Evolutionary conservation across 306 rosid genomes (phyloP).

Genomic region (Carpinus viminea): DNA sequence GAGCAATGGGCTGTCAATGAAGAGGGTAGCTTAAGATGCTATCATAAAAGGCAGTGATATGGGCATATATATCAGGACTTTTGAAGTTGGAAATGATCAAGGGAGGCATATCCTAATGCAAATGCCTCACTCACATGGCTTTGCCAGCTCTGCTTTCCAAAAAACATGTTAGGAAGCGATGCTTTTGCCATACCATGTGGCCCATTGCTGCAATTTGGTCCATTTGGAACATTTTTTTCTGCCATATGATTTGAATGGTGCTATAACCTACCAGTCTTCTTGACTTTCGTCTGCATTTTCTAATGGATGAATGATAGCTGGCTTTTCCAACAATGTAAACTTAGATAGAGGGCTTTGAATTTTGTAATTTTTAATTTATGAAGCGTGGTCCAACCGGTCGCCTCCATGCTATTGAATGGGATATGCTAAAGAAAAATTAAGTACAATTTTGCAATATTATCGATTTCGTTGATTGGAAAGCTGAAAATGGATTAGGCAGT

Average conservation of each 20-base stretch:
- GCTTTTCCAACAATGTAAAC: background rate
- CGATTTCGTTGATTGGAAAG: background rate
- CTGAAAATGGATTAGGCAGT: background rate
- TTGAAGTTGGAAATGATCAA: background rate
- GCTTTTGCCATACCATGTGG: background rate
- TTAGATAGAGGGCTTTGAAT: background rate
- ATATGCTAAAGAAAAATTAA: background rate
- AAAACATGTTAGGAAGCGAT: background rate
- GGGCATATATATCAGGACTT: background rate
- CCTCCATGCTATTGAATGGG: background rate
- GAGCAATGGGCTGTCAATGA: slow-evolving; percentile 9
- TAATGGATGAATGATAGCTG: background rate
- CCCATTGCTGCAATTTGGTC: background rate
- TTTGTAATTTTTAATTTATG: background rate
- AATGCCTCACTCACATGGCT: background rate
- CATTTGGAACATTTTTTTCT: background rate
- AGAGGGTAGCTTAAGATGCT: background rate
- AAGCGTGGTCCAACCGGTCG: too few species aligned
- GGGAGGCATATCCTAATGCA: background rate
- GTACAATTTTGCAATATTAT: background rate
- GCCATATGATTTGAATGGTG: background rate
- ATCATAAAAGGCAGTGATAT: background rate
- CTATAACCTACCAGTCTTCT: slow-evolving; percentile 1
- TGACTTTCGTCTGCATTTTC: background rate
- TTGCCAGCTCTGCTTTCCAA: slow-evolving; percentile 4